Percentiles rank a stretch among this genome's conserved stretches.
These are phyloP conservation scores for Funneliformis mosseae DNA, from an alignment of 192 early-diverging fungal species.

Conservation along the genomic window DNA sequence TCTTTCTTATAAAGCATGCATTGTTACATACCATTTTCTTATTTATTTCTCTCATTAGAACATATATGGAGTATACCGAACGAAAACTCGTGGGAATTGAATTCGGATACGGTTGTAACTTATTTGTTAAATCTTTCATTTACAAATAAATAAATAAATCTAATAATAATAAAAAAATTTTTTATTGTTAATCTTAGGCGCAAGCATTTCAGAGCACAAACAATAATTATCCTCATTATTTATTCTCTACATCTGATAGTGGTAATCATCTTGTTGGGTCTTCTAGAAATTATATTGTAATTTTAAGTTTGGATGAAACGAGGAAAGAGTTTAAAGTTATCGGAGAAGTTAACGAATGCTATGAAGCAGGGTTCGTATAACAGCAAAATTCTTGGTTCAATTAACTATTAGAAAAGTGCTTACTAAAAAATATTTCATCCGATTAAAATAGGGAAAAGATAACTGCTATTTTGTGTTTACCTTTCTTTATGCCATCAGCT, in stretches of 20 bases:
- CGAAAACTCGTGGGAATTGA: neutral
- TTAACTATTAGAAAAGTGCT: neutral
- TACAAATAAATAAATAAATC: too few species aligned
- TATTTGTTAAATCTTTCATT: too few species aligned
- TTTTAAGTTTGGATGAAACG: neutral
- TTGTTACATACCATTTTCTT: neutral
- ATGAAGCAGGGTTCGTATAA: neutral
- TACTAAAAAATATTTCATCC: neutral
- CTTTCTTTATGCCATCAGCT: slow-evolving; percentile 53
- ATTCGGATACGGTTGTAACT: neutral
- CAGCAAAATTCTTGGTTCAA: neutral
- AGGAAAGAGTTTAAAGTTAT: neutral
- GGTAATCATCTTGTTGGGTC: neutral
- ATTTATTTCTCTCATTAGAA: neutral
- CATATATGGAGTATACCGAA: neutral
- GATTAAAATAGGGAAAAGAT: slow-evolving; percentile 45
- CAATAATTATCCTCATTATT: neutral
- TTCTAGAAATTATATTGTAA: neutral
- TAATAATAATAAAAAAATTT: too few species aligned
- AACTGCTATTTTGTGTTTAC: slow-evolving; percentile 53
- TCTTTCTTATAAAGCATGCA: neutral
- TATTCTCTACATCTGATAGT: slow-evolving; percentile 17
- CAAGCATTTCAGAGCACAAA: neutral
- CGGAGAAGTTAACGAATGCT: neutral
- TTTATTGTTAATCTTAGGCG: neutral